Conservation (phyloP, 2,329 filamentous ascomycete species). For the Alternaria arborescens region DNA sequence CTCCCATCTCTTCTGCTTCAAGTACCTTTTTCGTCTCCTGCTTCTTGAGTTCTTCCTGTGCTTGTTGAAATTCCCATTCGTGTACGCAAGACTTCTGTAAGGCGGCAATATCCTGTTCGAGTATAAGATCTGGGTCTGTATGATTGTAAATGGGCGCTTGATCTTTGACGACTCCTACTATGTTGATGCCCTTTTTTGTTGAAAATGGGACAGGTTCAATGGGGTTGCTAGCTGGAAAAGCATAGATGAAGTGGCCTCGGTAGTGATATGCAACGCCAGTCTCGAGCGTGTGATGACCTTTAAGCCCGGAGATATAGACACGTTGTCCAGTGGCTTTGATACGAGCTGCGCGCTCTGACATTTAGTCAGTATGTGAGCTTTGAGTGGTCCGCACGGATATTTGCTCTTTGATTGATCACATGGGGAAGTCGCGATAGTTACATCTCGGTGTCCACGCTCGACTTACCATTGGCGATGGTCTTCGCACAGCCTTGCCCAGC, state of each 20-base stretch:
- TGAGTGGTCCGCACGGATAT: neutral
- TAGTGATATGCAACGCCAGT: constrained; percentile 41
- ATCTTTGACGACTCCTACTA: constrained; percentile 18
- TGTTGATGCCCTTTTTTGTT: constrained; percentile 27
- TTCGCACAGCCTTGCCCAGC: neutral
- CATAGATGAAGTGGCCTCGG: constrained; percentile 44
- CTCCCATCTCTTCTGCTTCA: neutral
- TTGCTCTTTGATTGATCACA: neutral
- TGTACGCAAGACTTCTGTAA: constrained; percentile 16
- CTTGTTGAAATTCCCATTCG: constrained; percentile 13
- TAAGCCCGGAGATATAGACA: constrained; percentile 39
- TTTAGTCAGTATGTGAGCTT: constrained; percentile 3
- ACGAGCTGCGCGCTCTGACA: constrained; percentile 8
- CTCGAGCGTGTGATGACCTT: constrained; percentile 31
- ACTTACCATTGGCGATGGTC: constrained; percentile 1
- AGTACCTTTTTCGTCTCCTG: neutral
- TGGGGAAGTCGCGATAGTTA: neutral
- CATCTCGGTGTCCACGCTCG: no score
- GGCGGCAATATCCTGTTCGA: constrained; percentile 24
- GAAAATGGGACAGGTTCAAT: constrained; percentile 34
- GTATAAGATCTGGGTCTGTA: neutral
- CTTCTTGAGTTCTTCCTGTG: constrained; percentile 10
- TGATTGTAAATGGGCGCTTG: constrained; percentile 23
- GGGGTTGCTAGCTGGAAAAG: constrained; percentile 20
- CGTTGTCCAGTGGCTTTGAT: constrained; percentile 19